Evolutionary conservation across 177 flowering plant genomes (phyloP), one percentile per base, ranked within the genome.

Genomic region (Vitis hybrid): DNA sequence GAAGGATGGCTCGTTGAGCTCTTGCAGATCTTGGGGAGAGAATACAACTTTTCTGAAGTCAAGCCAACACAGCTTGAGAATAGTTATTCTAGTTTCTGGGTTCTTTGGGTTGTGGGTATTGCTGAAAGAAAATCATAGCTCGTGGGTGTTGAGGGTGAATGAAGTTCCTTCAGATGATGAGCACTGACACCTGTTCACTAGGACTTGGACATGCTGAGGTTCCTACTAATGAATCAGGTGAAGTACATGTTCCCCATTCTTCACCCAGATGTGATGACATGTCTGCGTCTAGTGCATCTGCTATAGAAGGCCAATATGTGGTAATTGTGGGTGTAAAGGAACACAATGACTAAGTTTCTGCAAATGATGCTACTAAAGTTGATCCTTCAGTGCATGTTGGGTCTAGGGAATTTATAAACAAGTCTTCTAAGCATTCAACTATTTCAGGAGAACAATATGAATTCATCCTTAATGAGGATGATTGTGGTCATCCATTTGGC

Each of bases 401-500:
- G 15, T 26, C 76, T 9, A 75, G 67, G 58, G 70, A 71, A 57
- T 45, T 31, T 61, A 10, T 51, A 56, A 53, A 65, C 19, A 76
- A 70, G n/a, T 65, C 68, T 55, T 60, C 20, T 26, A 61, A 45
- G 33, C 31, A 55, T 55, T n/a, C 62, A 58, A 18, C 59, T 15
- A 71, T 9, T 29, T 10, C 51, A 3, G 70, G 18, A 12, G 33
- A 66, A 19, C 52, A 16, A 59, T 66, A 15, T 61, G 51, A 53
- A 39, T 59, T 49, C 31, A 59, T 19, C 9, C 51, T 79, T 63
- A 68, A 39, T 16, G 81, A 68, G 15, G 76, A 75, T 72, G 73
- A 71, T 50, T 74, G 62, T 59, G 72, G 64, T 55, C 70, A 39
- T 7, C 31, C 55, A 13, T 66, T 51, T 51, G 76, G 33, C 50